Evolutionary conservation across 805 yeast species (phyloP), one percentile per base, ranked within the genome.

Genomic region (Cyberlindnera mycetangii): DNA sequence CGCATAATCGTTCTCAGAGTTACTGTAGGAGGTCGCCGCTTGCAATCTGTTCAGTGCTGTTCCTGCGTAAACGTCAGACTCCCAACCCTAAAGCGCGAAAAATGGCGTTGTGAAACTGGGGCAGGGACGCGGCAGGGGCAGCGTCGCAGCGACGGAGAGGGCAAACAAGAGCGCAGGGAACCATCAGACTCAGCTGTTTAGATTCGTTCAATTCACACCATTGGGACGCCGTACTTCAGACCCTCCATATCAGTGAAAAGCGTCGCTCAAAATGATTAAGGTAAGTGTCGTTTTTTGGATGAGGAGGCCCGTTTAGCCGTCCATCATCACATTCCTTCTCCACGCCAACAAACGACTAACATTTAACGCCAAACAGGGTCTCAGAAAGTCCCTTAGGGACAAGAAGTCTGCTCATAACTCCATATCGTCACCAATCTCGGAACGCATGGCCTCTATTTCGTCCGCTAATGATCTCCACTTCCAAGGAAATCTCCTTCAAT

Each of bases 401-500:
- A 59, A 56, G 34, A 50, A 51, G 20, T 53, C 55, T 20, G 50
- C 60, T 1, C 47, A 43, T 24, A 42, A 47, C 12, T 56, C 62
- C 14, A 56, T 55, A 19, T 58, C 61, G 4, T 58, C 63, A 2
- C 60, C 61, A 16, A 41, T 54, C 1, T 42, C 50, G 4, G 50
- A 46, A 22, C 49, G 51, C 14, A 54, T 48, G 43, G 24, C 54
- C 1, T 57, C 61, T 5, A 42, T 51, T 11, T 53, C 61, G 10
- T 56, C 61, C 5, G 40, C 39, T 3, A 45, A 51, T n/a, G 62
- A 57, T n/a, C 35, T 59, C n/a, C 55, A 50, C 17, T 42, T 50
- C 17, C 49, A 44, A n/a, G 50, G 51, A 14, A 56, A 53, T 32
- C 37, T 56, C 1, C 52, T 61, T 16, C 65, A 70, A 48, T 78